These are phyloP conservation scores for Serendipita vermifera DNA, from an alignment of 768 basidiomycete genomes.

Conservation along the genomic window DNA sequence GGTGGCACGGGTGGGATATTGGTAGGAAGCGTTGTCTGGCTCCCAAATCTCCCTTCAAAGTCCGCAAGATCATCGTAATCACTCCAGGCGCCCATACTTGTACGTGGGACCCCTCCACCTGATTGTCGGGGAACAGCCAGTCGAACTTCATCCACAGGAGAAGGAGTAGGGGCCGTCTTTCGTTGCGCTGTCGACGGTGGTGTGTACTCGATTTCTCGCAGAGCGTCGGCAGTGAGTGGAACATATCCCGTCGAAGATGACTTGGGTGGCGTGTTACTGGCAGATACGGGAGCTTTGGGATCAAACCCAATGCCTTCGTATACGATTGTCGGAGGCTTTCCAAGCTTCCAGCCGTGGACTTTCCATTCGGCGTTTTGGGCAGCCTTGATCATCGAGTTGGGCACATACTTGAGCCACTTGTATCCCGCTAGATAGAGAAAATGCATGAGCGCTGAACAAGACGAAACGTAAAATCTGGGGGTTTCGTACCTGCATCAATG, in stretches of 20 bases:
- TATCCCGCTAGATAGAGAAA: slow-evolving; percentile 47
- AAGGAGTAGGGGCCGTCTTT: background rate
- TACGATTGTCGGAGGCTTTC: slow-evolving; percentile 77
- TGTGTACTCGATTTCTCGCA: background rate
- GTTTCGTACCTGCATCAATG: slow-evolving; percentile 58
- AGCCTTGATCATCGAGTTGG: slow-evolving; percentile 81
- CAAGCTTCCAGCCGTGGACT: slow-evolving; percentile 92
- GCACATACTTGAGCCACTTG: slow-evolving; percentile 95
- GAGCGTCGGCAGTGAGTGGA: slow-evolving; percentile 7
- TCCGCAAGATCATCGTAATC: slow-evolving; percentile 82
- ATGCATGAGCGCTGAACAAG: slow-evolving; percentile 16
- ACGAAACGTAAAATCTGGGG: slow-evolving; percentile 5
- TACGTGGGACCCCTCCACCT: slow-evolving; percentile 39
- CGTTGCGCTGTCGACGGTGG: background rate
- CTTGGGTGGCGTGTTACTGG: background rate
- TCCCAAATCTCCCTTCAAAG: slow-evolving; percentile 78
- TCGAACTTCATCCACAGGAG: background rate
- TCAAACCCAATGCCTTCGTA: slow-evolving; percentile 81
- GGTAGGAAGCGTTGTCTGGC: slow-evolving; percentile 47
- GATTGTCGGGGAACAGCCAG: slow-evolving; percentile 13
- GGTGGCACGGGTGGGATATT: slow-evolving; percentile 13
- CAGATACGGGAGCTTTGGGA: slow-evolving; percentile 24
- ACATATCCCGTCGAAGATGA: background rate
- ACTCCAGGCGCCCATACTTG: slow-evolving; percentile 67
- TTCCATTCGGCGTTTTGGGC: slow-evolving; percentile 97